Evolutionary conservation across 1,139 yeast species (phyloP), one percentile per base, ranked within the genome.

Genomic region (Taphrina pruni): DNA sequence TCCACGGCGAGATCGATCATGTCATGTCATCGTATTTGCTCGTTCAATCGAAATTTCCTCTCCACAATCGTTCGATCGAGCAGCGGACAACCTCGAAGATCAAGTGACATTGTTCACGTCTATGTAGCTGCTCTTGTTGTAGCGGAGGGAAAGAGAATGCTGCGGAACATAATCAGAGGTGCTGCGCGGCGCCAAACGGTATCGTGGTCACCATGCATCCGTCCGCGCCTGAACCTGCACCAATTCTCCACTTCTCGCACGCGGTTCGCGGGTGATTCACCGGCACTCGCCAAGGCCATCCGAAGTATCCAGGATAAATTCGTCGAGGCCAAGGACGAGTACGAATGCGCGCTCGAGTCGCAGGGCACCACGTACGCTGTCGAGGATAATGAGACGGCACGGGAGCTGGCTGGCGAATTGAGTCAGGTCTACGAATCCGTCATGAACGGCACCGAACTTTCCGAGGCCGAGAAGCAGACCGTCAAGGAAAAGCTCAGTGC

Each of bases 401-500:
- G 67, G 39, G 61, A 64, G 26, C 11, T 56, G 17, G 67, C 67
- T 7, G 48, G 21, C 14, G 60, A 64, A 41, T 48, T 64, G 55
- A 46, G 36, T 20, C 60, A 54, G 56, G 50, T 38, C 56, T 64
- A 64, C 36, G 61, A 64, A 32, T 51, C 38, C 21, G 6, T 55
- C 61, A 64, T 64, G 67, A 26, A 36, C 36, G 61, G 61, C 26
- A 36, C n/a, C 20, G 55, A 46, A 4, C 54, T 64, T n/a, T 43
- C 43, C 46, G 52, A 46, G 11, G 55, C 58, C 54, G 67, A 64
- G 61, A 54, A 46, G 55, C 67, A 64, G 48, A 43, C 58, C 20
- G 48, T 64, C 67, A 64, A 64, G 61, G 67, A 64, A 61, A 64
- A 64, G 43, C 48, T 64, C 14, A 43, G 55, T 41, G 67, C 67